These are phyloP conservation scores for Cylindrodendrum hubeiense DNA, from an alignment of 2,329 filamentous ascomycete genomes.

Conservation along the genomic window DNA sequence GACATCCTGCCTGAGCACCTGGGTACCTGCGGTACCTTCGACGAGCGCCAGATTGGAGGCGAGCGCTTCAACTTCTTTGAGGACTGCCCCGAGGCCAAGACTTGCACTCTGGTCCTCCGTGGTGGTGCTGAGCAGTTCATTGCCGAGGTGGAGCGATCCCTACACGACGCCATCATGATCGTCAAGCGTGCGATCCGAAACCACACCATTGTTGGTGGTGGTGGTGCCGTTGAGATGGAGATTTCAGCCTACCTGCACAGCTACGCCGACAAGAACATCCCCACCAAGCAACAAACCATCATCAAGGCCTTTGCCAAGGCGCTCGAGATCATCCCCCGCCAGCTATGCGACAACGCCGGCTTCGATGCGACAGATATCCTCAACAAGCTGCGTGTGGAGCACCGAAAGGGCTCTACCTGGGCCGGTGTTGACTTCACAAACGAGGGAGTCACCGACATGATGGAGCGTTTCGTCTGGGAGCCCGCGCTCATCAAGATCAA, in stretches of 20 bases:
- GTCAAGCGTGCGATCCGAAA: constrained; percentile 98
- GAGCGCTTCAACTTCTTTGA: constrained; percentile 99
- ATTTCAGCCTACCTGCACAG: constrained; percentile 92
- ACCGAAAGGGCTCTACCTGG: constrained; percentile 93
- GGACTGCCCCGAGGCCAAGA: constrained; percentile 94
- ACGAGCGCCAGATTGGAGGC: constrained; percentile 96
- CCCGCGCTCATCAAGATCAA: constrained; percentile 96
- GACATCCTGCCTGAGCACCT: constrained; percentile 92
- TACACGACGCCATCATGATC: constrained; percentile 99
- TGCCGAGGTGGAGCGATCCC: constrained; percentile 95
- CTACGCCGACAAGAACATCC: constrained; percentile 92
- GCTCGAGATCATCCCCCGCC: constrained; percentile 94
- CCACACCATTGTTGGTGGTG: constrained; percentile 92
- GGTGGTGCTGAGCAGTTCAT: constrained; percentile 99
- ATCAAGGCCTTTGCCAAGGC: constrained; percentile 99
- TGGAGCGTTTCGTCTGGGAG: constrained; percentile 98
- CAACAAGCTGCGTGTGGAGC: constrained; percentile 95
- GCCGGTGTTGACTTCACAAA: constrained; percentile 95
- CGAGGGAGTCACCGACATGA: constrained; percentile 94
- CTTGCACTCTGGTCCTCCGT: constrained; percentile 93
- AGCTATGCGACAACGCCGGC: constrained; percentile 98
- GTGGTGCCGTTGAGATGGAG: constrained; percentile 97
- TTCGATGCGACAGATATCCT: constrained; percentile 99
- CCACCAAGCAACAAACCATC: constrained; percentile 95
- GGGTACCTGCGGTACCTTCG: constrained; percentile 89